Evolutionary conservation across 495 filamentous ascomycete species (phyloP), one percentile per base, ranked within the genome.

Genomic region (Penicillium samsonianum): DNA sequence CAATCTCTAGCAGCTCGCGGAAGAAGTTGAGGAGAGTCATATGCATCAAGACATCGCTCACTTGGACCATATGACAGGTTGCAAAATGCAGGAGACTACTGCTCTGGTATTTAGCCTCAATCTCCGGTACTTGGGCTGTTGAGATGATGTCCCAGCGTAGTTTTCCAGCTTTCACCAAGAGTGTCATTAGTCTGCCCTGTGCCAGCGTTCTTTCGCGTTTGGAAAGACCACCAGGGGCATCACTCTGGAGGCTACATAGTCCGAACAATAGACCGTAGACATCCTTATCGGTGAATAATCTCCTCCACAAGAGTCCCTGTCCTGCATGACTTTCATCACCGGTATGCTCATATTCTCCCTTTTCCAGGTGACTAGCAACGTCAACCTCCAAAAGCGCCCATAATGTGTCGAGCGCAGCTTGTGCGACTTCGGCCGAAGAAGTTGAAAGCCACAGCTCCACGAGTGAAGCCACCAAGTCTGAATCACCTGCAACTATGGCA

Each of bases 11-110:
- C 41, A 90, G 73, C n/a, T 82, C 78, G 46, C 83, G 80, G 59
- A 86, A 90, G 65, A 94, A 94, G 61, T 90, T 84, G 47, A 95
- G 76, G 47, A 94, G 72, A 19, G 79, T 90, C 62, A 90, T 80
- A 59, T 93, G 88, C 87, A 96, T 89, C 58, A 96, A 72, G 23
- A 87, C 77, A 63, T 96, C 92, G 38, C 76, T 78, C 55, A 78
- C 78, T 60, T 93, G 82, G 14, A 93, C 81, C 90, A 96, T 93
- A 40, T 81, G 74, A 38, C 84, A 73, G 4, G 86, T 80, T 2
- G 87, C 90, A 65, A 88, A 96, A 33, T 91, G 84, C 14, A 96
- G 76, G 3, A 96, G 65, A 14, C 90, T 89, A 9, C 59, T 58
- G 49, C 76, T 70, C 20, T 78, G 67, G 57, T 85, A 87, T 40